Conservation (phyloP, 352 stramenopile genomes). For the Pythium chondricola region DNA sequence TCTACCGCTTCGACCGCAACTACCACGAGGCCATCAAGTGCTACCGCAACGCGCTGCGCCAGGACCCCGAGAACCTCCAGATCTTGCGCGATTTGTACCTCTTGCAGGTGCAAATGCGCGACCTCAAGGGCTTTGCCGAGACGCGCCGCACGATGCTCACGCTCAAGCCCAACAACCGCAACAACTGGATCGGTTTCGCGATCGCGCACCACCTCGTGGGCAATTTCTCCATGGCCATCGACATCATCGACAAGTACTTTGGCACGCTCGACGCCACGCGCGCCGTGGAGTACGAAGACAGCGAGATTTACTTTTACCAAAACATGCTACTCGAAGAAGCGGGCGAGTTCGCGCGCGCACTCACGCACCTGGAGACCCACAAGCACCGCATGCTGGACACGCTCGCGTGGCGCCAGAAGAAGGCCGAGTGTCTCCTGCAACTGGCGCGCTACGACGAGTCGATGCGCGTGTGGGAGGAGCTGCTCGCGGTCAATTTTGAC, state of each 20-base stretch:
- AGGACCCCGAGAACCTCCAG: slow-evolving; percentile 96
- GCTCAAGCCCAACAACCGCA: slow-evolving; percentile 91
- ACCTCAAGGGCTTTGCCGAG: slow-evolving; percentile 91
- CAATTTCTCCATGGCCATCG: slow-evolving; percentile 90
- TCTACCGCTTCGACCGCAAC: slow-evolving; percentile 95
- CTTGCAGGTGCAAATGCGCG: slow-evolving; percentile 92
- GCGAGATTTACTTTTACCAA: slow-evolving; percentile 96
- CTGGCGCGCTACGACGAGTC: slow-evolving; percentile 66
- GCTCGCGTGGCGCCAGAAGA: slow-evolving; percentile 70
- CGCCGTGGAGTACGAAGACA: slow-evolving; percentile 89
- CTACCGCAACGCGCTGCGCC: slow-evolving; percentile 96
- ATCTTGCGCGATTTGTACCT: slow-evolving; percentile 96
- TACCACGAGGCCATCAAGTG: slow-evolving; percentile 98
- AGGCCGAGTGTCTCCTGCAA: slow-evolving; percentile 63
- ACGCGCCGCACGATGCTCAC: slow-evolving; percentile 92
- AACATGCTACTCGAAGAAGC: slow-evolving; percentile 91
- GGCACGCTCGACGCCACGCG: slow-evolving; percentile 73
- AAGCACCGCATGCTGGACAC: slow-evolving; percentile 72
- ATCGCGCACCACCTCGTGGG: slow-evolving; percentile 93
- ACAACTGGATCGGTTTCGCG: slow-evolving; percentile 97
- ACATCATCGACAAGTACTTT: slow-evolving; percentile 96
- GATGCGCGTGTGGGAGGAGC: slow-evolving; percentile 47
- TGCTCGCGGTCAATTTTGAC: slow-evolving; percentile 87
- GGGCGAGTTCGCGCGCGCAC: slow-evolving; percentile 74
- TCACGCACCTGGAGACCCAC: slow-evolving; percentile 82